A percentile compares a stretch with the other conserved stretches of the same genome.
Conservation (phyloP, 2,329 filamentous ascomycete species). For the Tolypocladium album region DNA sequence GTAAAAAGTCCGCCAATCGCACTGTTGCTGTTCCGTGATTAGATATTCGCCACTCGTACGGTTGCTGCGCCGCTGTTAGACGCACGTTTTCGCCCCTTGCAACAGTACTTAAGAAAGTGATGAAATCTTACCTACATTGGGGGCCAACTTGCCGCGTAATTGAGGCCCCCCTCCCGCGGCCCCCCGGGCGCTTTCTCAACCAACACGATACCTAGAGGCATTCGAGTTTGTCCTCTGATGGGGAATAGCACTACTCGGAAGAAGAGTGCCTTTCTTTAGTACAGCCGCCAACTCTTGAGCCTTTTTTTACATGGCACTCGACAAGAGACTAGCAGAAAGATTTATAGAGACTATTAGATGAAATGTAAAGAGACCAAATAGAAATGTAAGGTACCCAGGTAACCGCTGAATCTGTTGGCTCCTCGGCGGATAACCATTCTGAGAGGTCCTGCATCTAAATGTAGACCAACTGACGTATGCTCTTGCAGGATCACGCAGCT, state of each 20-base stretch:
- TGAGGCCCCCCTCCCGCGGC: background rate
- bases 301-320: too few species aligned
- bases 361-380: too few species aligned
- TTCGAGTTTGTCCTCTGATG: too few species aligned
- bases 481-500: background rate
- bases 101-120: background rate
- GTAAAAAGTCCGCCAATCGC: too few species aligned
- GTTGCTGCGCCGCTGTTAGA: background rate
- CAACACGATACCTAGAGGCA: background rate
- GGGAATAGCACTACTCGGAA: too few species aligned
- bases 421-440: too few species aligned
- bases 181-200: background rate
- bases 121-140: background rate
- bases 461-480: background rate
- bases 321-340: background rate
- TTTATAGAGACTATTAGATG: too few species aligned
- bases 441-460: background rate
- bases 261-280: too few species aligned
- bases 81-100: background rate
- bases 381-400: background rate
- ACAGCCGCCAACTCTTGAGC: too few species aligned
- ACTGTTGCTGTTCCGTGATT: background rate
- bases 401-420: background rate
- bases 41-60: background rate
- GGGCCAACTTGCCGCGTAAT: background rate